Percentiles rank a stretch among this genome's conserved stretches.
Conservation (phyloP, 2,329 filamentous ascomycete genomes). For the Magnaporthiopsis incrustans region DNA sequence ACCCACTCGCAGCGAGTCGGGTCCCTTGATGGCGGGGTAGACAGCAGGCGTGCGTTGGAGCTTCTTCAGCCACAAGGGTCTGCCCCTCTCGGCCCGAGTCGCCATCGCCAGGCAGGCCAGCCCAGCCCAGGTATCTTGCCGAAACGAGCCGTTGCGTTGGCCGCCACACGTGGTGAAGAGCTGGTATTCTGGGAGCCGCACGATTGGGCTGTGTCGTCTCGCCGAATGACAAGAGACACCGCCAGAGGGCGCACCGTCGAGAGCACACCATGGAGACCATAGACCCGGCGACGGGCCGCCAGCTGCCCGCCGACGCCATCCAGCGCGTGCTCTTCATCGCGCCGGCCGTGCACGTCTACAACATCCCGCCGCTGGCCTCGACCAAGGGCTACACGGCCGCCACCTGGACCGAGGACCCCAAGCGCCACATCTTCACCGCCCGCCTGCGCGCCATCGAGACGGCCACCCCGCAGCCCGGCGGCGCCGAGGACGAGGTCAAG, state of each 20-base stretch:
- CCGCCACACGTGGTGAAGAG: no score
- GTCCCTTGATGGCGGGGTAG: background rate
- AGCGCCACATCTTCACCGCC: slow-evolving; percentile 77
- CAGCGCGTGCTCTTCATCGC: slow-evolving; percentile 77
- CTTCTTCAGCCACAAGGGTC: background rate
- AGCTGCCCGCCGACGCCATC: slow-evolving; percentile 68
- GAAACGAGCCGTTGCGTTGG: no score
- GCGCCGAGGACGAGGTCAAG: slow-evolving; percentile 47
- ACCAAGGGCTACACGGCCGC: slow-evolving; percentile 73
- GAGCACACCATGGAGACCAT: slow-evolving; percentile 46
- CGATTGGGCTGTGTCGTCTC: no score
- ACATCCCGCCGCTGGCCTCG: slow-evolving; percentile 70
- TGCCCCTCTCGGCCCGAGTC: background rate
- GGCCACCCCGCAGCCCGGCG: slow-evolving; percentile 37
- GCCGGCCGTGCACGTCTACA: slow-evolving; percentile 72
- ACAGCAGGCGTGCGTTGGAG: background rate
- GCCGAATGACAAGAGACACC: background rate
- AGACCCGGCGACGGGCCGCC: slow-evolving; percentile 63
- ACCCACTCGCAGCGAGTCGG: background rate
- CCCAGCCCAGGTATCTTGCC: background rate
- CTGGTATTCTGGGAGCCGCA: no score
- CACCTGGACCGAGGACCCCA: slow-evolving; percentile 64
- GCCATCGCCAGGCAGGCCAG: background rate
- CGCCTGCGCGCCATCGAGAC: slow-evolving; percentile 74
- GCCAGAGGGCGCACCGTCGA: background rate